Evolutionary conservation across 768 basidiomycete species (phyloP), one percentile per base, ranked within the genome.

Genomic region (Brasilioporus rufonigricans): DNA sequence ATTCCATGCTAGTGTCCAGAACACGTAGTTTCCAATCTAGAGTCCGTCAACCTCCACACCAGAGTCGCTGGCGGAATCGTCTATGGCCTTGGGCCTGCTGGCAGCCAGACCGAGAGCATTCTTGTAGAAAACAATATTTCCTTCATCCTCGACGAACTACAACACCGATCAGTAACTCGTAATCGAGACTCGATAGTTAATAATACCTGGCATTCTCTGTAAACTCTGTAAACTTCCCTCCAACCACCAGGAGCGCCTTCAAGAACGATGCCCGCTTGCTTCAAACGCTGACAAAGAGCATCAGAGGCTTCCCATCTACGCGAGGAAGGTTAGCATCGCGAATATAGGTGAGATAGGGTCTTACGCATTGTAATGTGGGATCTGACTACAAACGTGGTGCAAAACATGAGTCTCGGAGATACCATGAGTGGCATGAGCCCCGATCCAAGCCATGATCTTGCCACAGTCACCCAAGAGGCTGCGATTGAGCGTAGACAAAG

Each of bases 81-180:
- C 86, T n/a, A 71, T 64, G 62, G 87, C 83, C 41, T 84, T 79
- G 9, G 88, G 84, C 58, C 83, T 81, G 64, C 80, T 76, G 57
- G 85, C 74, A 44, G 93, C 91, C 39, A 93, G 71, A 55, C 96
- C 96, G 38, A 75, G 62, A 5, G 88, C 84, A 64, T 98, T 90
- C 81, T 93, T 93, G 83, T 86, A 96, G 77, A 95, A 94, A 55
- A 94, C 69, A 57, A 97, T 84, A 61, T 91, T 84, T 38, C 93
- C 94, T 62, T 91, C 87, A 67, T 98, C 93, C 73, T 98, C 96
- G 44, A 99, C 89, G 69, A 93, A 98, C 84, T 84, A 52, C 1
- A 40, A 24, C 44, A n/a, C 35, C 24, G 18, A 29, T 54, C 26
- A 57, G 51, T 38, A 40, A 38, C 23, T 36, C 16, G n/a, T 12